Evolutionary conservation across 495 filamentous ascomycete genomes (phyloP).

Genomic region (Glutinoglossum americanum): DNA sequence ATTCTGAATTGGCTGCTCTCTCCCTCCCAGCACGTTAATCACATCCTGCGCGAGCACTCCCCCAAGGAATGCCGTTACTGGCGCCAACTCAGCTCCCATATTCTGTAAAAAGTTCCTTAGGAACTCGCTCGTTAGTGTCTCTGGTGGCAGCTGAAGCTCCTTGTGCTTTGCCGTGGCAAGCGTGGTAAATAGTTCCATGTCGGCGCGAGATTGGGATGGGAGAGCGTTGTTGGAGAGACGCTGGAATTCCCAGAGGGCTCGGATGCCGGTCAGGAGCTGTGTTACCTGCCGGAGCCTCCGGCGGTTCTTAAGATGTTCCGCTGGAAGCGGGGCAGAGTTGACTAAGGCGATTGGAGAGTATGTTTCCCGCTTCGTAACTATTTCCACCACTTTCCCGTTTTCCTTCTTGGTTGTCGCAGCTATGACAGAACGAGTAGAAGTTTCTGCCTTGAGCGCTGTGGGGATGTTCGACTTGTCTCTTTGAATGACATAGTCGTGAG

Average conservation of each 20-base stretch:
- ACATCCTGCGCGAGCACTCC: constrained; percentile 86
- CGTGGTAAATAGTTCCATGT: constrained; percentile 33
- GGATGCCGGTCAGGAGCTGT: constrained; percentile 38
- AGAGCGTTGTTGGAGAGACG: constrained; percentile 1
- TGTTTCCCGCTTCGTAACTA: constrained; percentile 77
- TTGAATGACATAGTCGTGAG: constrained; percentile 72
- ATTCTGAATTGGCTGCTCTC: constrained; percentile 91
- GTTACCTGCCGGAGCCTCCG: constrained; percentile 55
- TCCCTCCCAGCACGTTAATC: constrained; percentile 77
- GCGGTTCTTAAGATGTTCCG: constrained; percentile 40
- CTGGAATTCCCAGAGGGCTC: constrained; percentile 16
- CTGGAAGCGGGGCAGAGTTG: constrained; percentile 49
- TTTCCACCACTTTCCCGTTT: constrained; percentile 48
- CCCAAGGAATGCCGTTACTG: constrained; percentile 75
- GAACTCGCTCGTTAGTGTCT: constrained; percentile 54
- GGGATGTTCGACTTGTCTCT: constrained; percentile 55
- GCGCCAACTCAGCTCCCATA: constrained; percentile 57
- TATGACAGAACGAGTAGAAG: constrained; percentile 54
- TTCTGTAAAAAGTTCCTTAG: constrained; percentile 69
- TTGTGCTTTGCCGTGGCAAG: constrained; percentile 55
- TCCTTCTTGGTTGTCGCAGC: constrained; percentile 51
- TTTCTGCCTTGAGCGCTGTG: constrained; percentile 43
- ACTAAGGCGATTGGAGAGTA: constrained; percentile 68
- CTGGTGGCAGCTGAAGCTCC: constrained; percentile 51
- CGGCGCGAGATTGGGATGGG: constrained; percentile 2